A percentile compares a stretch with the other conserved stretches of the same genome.
phyloP scores from a whole-genome alignment of 805 yeast species.

The Candida tibetensis region DNA sequence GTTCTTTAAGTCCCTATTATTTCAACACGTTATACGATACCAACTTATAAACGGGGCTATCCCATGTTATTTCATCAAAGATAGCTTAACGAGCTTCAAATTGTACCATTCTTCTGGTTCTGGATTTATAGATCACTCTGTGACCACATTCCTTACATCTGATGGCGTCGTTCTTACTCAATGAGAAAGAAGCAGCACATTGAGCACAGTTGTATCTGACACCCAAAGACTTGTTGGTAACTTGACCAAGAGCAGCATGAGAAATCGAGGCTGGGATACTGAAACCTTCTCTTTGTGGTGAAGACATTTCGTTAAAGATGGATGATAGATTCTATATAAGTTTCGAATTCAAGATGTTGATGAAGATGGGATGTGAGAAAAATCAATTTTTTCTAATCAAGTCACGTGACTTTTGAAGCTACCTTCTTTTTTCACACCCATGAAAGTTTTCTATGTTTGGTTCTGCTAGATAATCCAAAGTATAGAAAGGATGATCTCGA shows the following conservation, averaged over 20 bases:
- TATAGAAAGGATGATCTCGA: constrained; percentile 35
- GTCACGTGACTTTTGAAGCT: too few species aligned
- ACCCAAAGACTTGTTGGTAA: constrained; percentile 62
- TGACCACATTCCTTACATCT: constrained; percentile 99
- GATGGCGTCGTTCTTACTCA: constrained; percentile 92
- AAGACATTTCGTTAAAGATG: constrained; percentile 38
- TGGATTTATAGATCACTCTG: constrained; percentile 93
- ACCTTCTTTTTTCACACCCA: too few species aligned
- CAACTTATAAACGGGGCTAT: too few species aligned
- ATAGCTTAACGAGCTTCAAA: constrained; percentile 39
- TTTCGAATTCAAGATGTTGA: too few species aligned
- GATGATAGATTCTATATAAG: too few species aligned
- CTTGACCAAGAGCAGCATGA: constrained; percentile 80
- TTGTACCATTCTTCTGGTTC: constrained; percentile 92
- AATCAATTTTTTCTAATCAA: too few species aligned
- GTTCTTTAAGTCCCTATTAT: neutral
- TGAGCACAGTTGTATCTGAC: constrained; percentile 94
- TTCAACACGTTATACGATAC: too few species aligned
- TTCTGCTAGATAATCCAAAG: too few species aligned
- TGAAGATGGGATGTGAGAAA: too few species aligned
- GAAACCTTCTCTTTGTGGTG: constrained; percentile 79
- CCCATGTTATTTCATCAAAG: too few species aligned
- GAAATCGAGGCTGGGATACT: constrained; percentile 74
- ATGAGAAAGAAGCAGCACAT: constrained; percentile 85
- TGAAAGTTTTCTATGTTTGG: too few species aligned